These are phyloP conservation scores for Massariosphaeria phaeospora DNA, from an alignment of 495 filamentous ascomycete genomes.

Conservation along the genomic window DNA sequence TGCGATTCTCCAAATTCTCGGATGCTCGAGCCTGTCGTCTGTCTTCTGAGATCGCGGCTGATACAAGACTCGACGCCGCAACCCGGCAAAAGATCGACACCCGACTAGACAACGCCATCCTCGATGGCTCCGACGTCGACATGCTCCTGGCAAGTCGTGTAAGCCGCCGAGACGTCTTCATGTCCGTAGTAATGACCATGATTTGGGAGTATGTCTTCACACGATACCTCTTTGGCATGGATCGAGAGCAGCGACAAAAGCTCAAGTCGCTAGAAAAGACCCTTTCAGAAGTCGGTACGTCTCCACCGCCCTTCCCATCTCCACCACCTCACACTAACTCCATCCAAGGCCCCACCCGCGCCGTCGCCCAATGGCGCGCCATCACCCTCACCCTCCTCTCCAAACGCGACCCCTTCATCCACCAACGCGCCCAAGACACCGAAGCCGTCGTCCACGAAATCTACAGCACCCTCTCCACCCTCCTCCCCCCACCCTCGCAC, in stretches of 20 bases:
- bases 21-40: slow-evolving; percentile 78
- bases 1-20: slow-evolving; percentile 94
- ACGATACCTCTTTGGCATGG: slow-evolving; percentile 96
- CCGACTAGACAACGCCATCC: slow-evolving; percentile 83
- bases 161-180: slow-evolving; percentile 83
- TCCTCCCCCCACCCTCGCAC: slow-evolving; percentile 77
- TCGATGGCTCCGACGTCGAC: slow-evolving; percentile 90
- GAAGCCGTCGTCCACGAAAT: slow-evolving; percentile 86
- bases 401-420: slow-evolving; percentile 63
- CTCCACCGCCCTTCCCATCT: not conserved
- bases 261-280: slow-evolving; percentile 90
- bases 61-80: slow-evolving; percentile 20
- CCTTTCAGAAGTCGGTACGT: slow-evolving; percentile 71
- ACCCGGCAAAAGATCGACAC: slow-evolving; percentile 81
- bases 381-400: slow-evolving; percentile 86
- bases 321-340: slow-evolving; percentile 8
- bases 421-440: slow-evolving; percentile 75
- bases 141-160: slow-evolving; percentile 79
- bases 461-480: slow-evolving; percentile 66
- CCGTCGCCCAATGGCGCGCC: slow-evolving; percentile 93
- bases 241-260: slow-evolving; percentile 92
- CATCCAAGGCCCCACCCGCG: slow-evolving; percentile 51
- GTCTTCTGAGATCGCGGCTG: slow-evolving; percentile 62
- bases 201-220: slow-evolving; percentile 98
- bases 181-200: slow-evolving; percentile 96